Percentiles rank a stretch among this genome's conserved stretches.
Conservation (phyloP, 257 asterid genomes). For the Solanum lycopersicoides region DNA sequence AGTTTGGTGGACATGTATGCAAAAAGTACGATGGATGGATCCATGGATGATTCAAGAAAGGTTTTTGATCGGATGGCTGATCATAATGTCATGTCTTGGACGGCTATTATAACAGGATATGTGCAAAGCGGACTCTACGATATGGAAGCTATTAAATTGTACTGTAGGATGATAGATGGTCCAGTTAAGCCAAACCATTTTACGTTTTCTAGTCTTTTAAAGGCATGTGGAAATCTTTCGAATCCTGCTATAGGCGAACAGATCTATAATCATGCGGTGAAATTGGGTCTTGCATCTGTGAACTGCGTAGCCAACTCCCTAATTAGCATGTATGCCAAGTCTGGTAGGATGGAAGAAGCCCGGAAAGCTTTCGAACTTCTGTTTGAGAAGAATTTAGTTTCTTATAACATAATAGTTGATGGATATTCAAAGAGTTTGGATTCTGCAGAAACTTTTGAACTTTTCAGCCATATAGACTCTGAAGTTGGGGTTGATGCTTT, state of each 20-base stretch:
- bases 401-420: conserved; percentile 56
- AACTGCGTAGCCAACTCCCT: conserved; percentile 81
- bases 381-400: conserved; percentile 68
- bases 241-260: conserved; percentile 48
- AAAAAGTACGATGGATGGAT: conserved; percentile 39
- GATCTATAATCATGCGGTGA: conserved; percentile 57
- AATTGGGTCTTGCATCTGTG: conserved; percentile 51
- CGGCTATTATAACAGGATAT: conserved; percentile 67
- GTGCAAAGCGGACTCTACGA: conserved; percentile 49
- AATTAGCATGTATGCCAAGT: conserved; percentile 68
- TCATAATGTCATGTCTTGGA: conserved; percentile 97
- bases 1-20: conserved; percentile 89
- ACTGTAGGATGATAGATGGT: conserved; percentile 51
- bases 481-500: conserved; percentile 55
- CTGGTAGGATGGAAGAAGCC: conserved; percentile 71
- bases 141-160: conserved; percentile 54
- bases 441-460: conserved; percentile 46
- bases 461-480: conserved; percentile 35
- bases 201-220: conserved; percentile 64
- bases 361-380: conserved; percentile 66
- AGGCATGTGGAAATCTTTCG: conserved; percentile 67
- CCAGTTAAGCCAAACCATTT: conserved; percentile 80
- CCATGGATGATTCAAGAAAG: conserved; percentile 53
- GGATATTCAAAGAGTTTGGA: conserved; percentile 42
- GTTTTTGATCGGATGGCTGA: conserved; percentile 63